A percentile compares a stretch with the other conserved stretches of the same genome.
Conservation (phyloP, 2,329 filamentous ascomycete species). For the Scedosporium dehoogii region DNA sequence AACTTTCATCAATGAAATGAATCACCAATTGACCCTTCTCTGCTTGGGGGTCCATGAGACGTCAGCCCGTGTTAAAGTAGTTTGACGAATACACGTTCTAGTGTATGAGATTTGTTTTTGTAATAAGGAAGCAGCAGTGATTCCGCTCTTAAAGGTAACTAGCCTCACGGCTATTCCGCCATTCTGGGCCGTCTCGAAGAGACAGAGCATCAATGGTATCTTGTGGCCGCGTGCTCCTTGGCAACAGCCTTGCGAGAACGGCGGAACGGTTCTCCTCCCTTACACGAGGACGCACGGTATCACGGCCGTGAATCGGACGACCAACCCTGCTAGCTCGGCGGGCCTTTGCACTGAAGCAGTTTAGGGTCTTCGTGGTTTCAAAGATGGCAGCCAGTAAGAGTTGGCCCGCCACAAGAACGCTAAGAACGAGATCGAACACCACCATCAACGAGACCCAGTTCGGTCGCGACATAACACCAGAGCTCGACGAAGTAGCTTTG, state of each 20-base stretch:
- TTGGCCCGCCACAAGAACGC: not conserved
- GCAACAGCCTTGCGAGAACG: too few species aligned
- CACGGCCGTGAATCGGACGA: not conserved
- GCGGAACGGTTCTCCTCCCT: too few species aligned
- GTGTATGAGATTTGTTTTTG: not conserved
- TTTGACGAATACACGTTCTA: not conserved
- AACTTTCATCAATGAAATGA: not conserved
- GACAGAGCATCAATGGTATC: too few species aligned
- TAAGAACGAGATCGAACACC: not conserved
- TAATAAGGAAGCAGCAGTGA: not conserved
- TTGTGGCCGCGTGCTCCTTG: too few species aligned
- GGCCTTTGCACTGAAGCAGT: not conserved
- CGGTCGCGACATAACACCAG: too few species aligned
- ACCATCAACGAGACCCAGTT: not conserved
- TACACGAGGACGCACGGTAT: not conserved
- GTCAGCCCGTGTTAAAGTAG: not conserved
- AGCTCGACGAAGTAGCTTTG: too few species aligned
- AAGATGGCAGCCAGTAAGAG: not conserved
- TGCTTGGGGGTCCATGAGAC: not conserved
- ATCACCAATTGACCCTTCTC: not conserved
- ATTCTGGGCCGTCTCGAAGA: too few species aligned
- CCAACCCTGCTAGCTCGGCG: not conserved
- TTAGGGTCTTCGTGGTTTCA: not conserved
- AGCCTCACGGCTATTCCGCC: too few species aligned
- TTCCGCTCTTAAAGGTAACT: not conserved